Percentiles rank a stretch among this genome's conserved stretches.
These are phyloP conservation scores for Trichoderma brevicompactum DNA, from an alignment of 2,329 filamentous ascomycete species.

Conservation along the genomic window DNA sequence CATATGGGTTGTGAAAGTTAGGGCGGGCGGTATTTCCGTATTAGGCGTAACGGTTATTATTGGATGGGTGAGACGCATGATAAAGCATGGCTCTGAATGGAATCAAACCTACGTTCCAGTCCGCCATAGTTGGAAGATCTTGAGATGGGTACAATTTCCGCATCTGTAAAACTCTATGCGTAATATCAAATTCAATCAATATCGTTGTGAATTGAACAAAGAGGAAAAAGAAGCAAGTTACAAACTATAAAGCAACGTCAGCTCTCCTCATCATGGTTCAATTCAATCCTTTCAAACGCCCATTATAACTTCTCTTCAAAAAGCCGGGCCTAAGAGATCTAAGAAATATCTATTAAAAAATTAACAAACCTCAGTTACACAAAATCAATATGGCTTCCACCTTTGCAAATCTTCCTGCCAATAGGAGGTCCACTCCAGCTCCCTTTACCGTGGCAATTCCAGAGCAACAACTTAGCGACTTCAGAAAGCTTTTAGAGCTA, in stretches of 20 bases:
- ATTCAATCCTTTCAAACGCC: neutral
- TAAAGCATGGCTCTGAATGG: neutral
- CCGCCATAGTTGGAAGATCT: neutral
- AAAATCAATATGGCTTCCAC: neutral
- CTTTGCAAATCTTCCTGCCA: neutral
- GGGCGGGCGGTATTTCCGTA: constrained; percentile 4
- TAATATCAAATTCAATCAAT: neutral
- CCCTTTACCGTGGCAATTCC: constrained; percentile 16
- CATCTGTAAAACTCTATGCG: neutral
- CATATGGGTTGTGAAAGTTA: too few species aligned
- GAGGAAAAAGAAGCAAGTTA: neutral
- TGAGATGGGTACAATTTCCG: neutral
- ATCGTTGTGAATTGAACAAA: neutral
- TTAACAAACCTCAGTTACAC: too few species aligned
- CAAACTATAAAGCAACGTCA: constrained; percentile 7
- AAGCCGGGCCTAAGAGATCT: neutral
- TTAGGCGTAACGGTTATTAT: neutral
- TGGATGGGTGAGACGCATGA: neutral
- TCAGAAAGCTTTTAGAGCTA: neutral
- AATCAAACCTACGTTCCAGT: neutral
- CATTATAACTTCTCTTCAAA: neutral
- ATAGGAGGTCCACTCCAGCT: neutral
- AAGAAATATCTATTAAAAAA: neutral
- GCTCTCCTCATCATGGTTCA: neutral
- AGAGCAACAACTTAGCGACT: constrained; percentile 6